Percentiles rank a stretch among this genome's conserved stretches.
phyloP scores from a whole-genome alignment of 2,329 filamentous ascomycete genomes.

The Cytospora leucostoma region DNA sequence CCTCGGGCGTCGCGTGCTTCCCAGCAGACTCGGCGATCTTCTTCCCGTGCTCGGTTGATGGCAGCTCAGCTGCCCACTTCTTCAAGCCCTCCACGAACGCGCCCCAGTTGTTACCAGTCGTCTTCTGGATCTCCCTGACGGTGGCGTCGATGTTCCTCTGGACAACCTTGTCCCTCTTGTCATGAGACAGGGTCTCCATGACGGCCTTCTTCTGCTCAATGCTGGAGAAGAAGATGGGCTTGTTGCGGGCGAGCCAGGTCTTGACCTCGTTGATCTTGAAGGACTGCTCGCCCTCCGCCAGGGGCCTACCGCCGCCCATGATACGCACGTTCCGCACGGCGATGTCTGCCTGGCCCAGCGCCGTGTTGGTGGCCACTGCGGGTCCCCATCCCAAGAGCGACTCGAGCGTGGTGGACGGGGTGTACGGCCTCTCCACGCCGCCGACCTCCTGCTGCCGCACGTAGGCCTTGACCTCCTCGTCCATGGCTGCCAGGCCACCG shows the following conservation, averaged over 20 bases:
- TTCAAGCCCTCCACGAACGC: slow-evolving; percentile 18
- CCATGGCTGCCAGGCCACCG: slow-evolving; percentile 18
- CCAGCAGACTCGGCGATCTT: slow-evolving; percentile 1
- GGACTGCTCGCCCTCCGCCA: slow-evolving; percentile 33
- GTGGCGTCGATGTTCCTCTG: slow-evolving; percentile 37
- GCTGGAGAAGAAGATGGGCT: slow-evolving; percentile 44
- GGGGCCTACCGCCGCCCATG: slow-evolving; percentile 41
- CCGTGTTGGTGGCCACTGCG: slow-evolving; percentile 38
- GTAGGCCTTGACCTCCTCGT: slow-evolving; percentile 34
- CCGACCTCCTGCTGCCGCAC: slow-evolving; percentile 31
- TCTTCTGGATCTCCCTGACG: slow-evolving; percentile 32
- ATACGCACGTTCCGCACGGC: slow-evolving; percentile 43
- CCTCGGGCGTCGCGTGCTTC: slow-evolving; percentile 7
- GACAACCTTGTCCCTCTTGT: slow-evolving; percentile 19
- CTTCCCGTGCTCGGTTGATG: slow-evolving; percentile 6
- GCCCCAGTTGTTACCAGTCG: slow-evolving; percentile 18
- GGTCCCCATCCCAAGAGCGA: slow-evolving; percentile 43
- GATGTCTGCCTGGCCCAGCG: slow-evolving; percentile 37
- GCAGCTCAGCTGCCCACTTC: slow-evolving; percentile 1
- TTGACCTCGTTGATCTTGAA: slow-evolving; percentile 32
- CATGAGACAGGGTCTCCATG: slow-evolving; percentile 30
- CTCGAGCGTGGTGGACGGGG: slow-evolving; percentile 38
- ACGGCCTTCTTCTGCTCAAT: slow-evolving; percentile 33
- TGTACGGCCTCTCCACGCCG: slow-evolving; percentile 36
- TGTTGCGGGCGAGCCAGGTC: slow-evolving; percentile 31